A percentile compares a stretch with the other conserved stretches of the same genome.
Conservation (phyloP, 768 basidiomycete genomes). For the Coprinellus micaceus region DNA sequence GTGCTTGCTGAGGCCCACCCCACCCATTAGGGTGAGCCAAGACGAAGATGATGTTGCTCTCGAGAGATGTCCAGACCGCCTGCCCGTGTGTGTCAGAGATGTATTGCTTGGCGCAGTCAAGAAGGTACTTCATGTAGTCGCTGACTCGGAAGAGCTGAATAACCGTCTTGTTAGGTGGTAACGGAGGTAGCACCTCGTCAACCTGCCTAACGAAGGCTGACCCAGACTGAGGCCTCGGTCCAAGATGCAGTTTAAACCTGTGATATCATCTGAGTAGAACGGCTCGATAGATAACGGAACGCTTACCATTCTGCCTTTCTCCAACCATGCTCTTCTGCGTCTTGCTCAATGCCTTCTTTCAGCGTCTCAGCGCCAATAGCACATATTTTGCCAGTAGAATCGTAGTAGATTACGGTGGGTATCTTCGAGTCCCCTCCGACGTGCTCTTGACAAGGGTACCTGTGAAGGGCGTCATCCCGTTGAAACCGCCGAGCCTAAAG, state of each 20-base stretch:
- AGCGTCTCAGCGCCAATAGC: slow-evolving; percentile 40
- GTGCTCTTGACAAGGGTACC: slow-evolving; percentile 37
- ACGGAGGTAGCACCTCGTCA: not conserved
- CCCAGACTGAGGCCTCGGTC: not conserved
- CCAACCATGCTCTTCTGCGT: slow-evolving; percentile 33
- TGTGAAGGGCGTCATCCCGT: not conserved
- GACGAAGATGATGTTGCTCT: slow-evolving; percentile 35
- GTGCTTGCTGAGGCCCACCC: slow-evolving; percentile 47
- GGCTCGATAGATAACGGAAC: not conserved
- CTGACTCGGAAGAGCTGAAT: slow-evolving; percentile 30
- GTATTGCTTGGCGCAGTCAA: slow-evolving; percentile 31
- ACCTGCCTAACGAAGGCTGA: not conserved
- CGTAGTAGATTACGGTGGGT: slow-evolving; percentile 43
- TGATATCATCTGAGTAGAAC: slow-evolving; percentile 3
- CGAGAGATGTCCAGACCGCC: slow-evolving; percentile 21
- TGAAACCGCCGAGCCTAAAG: not conserved
- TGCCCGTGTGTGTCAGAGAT: slow-evolving; percentile 37
- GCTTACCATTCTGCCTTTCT: slow-evolving; percentile 37
- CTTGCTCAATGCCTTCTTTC: slow-evolving; percentile 29
- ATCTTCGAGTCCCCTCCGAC: slow-evolving; percentile 38
- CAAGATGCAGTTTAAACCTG: slow-evolving; percentile 27
- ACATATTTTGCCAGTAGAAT: slow-evolving; percentile 24
- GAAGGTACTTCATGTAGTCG: slow-evolving; percentile 42
- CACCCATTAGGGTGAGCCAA: slow-evolving; percentile 53
- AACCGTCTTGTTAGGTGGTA: slow-evolving; percentile 26